Base-by-base conservation (phyloP, 371 early-diverging fungal genomes). In the Mycotypha africana region DNA sequence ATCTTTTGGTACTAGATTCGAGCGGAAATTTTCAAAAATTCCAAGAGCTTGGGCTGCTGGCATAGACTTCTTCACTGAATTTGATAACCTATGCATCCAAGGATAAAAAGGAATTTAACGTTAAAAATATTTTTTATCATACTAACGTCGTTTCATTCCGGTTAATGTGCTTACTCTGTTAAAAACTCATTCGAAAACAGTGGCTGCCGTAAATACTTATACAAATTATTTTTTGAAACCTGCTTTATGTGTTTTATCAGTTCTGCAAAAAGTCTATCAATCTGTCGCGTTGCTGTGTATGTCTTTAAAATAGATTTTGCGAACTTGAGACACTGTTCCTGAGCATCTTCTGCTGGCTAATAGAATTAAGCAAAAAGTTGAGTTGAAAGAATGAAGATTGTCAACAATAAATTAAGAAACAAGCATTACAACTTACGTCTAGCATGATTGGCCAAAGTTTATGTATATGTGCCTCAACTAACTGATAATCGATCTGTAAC, bases 201-300 rank as follows among this genome's bases (percentile, higher is more conserved):
- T 0, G 81, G 81, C 25, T 74, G 69, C 5, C 45, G 33, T 6
- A 63, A 30, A 7, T 67, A 14, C 0, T 43, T 24, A 32, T 59
- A 57, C 0, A 66, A 38, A 19, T 57, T 53, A 16, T 47, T 41
- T 8, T 39, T 40, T 2, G 48, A 34, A 15, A 61, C 43, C 2
- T 33, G 30, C 1, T 57, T 52, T 3, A 79, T 44, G 21, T 69
- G 46, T 7, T 38, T 34, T 2, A 76, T 60, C 0, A 77, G 42
- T 7, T 76, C 76, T 4, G 53, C 47, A 23, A 76, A 34, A 38
- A 71, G 73, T 15, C 47, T 48, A 41, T 71, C 70, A n/a, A 80
- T 49, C 31, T 80, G 76, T 42, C 81, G 60, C 4, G 81, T 69
- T 14, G 70, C 76, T 22, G 78, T 52, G 23, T 72, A 76, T 0